Evolutionary conservation across 805 yeast species (phyloP), one percentile per base, ranked within the genome.

Genomic region (Metschnikowia aberdeeniae): DNA sequence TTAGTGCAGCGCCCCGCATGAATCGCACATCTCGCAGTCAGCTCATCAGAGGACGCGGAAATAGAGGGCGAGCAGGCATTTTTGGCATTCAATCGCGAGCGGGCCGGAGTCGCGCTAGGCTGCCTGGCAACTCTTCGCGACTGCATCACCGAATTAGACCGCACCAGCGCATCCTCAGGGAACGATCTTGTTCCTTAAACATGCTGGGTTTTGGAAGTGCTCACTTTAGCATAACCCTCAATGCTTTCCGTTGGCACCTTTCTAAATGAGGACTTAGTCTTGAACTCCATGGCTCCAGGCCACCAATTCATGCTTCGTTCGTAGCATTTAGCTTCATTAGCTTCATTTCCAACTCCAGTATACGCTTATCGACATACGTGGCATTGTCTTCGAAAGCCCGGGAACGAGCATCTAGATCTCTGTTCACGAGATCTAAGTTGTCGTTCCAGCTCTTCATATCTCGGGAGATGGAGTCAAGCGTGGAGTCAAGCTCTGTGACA

Each of bases 361-460:
- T 22, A 22, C 38, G 39, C 5, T 34, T 29, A 20, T 47, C 51
- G 32, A 44, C 52, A 9, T 63, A 53, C n/a, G 46, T 51, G 42
- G 48, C 55, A 44, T 67, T 68, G 3, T 42, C 32, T 13, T 54
- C 63, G 45, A 66, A 62, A 19, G 41, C 44, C 7, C 36, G 37
- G 5, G 52, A 60, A 42, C 60, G 60, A 6, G 42, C 39, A 19
- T 59, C 63, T 19, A 72, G 31, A 6, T 62, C 62, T 8, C 27
- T 39, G 33, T 57, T 60, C 32, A 68, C 46, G 2, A 30, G 36
- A 11, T 49, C 41, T 10, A 71, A 42, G 2, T 62, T 52, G 7
- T 48, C 44, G 40, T 60, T 58, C 76, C 76, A 72, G 20, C 44
- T 37, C 2, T 22, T 40, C 35, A 69, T 44, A 13, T 70, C 75